phyloP scores from a whole-genome alignment of 2,329 filamentous ascomycete genomes.

The Bipolaris oryzae region DNA sequence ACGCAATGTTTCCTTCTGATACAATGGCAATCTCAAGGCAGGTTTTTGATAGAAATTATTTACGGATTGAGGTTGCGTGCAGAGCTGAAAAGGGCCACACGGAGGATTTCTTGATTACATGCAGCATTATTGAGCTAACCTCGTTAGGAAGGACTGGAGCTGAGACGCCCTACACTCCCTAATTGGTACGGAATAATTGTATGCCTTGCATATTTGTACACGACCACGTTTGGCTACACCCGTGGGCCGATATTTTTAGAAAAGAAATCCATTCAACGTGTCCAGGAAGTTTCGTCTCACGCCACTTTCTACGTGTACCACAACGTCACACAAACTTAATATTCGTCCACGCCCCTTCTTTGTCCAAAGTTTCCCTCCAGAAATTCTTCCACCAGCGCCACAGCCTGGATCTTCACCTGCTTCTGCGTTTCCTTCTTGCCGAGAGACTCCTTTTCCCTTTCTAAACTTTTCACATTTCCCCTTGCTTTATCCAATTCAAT shows the following conservation, averaged over 20 bases:
- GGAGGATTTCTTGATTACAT: conserved; percentile 2
- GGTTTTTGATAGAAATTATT: neutral
- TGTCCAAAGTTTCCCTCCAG: neutral
- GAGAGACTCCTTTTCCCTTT: conserved; percentile 3
- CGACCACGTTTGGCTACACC: neutral
- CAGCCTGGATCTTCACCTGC: conserved; percentile 4
- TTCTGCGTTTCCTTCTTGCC: conserved; percentile 3
- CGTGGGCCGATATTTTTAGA: neutral
- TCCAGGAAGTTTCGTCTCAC: too few species aligned
- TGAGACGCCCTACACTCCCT: neutral
- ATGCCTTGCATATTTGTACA: neutral
- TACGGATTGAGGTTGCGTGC: neutral
- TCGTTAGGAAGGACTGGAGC: neutral
- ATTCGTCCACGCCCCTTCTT: neutral
- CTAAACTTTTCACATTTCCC: conserved; percentile 3
- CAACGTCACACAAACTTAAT: neutral
- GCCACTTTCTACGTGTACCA: neutral
- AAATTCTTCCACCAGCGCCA: conserved; percentile 1
- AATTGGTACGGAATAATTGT: neutral
- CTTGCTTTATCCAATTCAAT: conserved; percentile 6
- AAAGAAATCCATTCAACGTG: neutral
- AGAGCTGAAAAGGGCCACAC: neutral
- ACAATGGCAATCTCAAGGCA: neutral
- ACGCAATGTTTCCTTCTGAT: neutral
- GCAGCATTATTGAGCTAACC: neutral